A percentile compares a stretch with the other conserved stretches of the same genome.
Conservation (phyloP, 2,329 filamentous ascomycete species). For the Parastagonospora nodorum region DNA sequence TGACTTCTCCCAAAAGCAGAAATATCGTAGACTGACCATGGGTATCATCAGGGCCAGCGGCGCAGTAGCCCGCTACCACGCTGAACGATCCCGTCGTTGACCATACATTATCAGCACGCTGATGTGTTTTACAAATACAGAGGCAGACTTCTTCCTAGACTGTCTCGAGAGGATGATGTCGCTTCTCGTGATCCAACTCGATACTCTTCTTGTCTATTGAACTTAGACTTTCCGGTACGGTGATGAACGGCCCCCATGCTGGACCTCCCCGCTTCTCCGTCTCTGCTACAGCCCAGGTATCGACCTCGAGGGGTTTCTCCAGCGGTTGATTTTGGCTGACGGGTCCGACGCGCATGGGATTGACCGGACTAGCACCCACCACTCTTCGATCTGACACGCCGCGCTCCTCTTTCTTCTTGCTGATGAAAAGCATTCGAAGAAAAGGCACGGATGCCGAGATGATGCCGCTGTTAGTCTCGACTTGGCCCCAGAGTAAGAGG, state of each 20-base stretch:
- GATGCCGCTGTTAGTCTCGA: slow-evolving; percentile 55
- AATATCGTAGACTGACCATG: slow-evolving; percentile 2
- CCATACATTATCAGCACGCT: background rate
- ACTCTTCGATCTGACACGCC: slow-evolving; percentile 10
- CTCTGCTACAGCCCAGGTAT: slow-evolving; percentile 26
- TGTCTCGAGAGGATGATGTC: slow-evolving; percentile 13
- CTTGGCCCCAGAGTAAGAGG: slow-evolving; percentile 52
- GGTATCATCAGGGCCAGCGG: slow-evolving; percentile 5
- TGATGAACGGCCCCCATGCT: slow-evolving; percentile 41
- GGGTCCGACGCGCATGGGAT: slow-evolving; percentile 1
- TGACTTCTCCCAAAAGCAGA: background rate
- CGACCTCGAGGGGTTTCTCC: slow-evolving; percentile 23
- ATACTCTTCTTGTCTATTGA: slow-evolving; percentile 25
- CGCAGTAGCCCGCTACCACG: slow-evolving; percentile 32
- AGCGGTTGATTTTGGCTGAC: slow-evolving; percentile 16
- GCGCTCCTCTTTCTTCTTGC: slow-evolving; percentile 20
- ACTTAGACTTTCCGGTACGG: slow-evolving; percentile 38
- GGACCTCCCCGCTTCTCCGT: slow-evolving; percentile 16
- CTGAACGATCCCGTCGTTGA: slow-evolving; percentile 1
- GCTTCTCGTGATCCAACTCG: slow-evolving; percentile 15
- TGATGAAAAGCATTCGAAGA: slow-evolving; percentile 49
- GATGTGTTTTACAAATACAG: background rate
- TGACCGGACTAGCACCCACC: slow-evolving; percentile 19
- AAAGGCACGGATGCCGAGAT: slow-evolving; percentile 53
- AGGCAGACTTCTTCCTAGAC: slow-evolving; percentile 10